A percentile compares a stretch with the other conserved stretches of the same genome.
phyloP scores from a whole-genome alignment of 192 early-diverging fungal genomes.

The Coemansia furcata region DNA sequence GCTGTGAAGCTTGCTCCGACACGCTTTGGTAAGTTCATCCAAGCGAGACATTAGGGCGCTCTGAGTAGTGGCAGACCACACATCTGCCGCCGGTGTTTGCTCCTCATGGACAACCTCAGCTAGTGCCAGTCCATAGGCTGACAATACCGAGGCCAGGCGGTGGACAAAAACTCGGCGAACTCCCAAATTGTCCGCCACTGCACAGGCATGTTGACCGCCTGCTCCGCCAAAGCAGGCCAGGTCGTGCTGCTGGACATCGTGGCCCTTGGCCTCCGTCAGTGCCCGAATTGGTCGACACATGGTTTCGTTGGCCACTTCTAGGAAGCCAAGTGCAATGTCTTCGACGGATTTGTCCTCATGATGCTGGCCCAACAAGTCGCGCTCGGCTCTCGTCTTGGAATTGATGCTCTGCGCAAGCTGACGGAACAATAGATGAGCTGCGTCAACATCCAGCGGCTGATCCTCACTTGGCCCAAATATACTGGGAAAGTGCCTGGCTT shows the following conservation, averaged over 20 bases:
- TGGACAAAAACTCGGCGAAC: conserved; percentile 86
- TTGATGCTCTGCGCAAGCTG: conserved; percentile 68
- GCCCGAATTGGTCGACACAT: conserved; percentile 96
- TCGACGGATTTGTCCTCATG: conserved; percentile 63
- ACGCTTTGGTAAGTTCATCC: conserved; percentile 43
- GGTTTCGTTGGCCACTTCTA: conserved; percentile 93
- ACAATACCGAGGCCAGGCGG: conserved; percentile 86
- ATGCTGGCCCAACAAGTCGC: conserved; percentile 14
- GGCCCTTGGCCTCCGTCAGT: conserved; percentile 89
- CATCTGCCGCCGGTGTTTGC: conserved; percentile 74
- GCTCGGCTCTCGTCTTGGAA: conserved; percentile 39
- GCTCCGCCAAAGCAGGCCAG: conserved; percentile 95
- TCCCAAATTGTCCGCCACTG: conserved; percentile 83
- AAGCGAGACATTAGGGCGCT: conserved; percentile 56
- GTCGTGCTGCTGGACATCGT: conserved; percentile 79
- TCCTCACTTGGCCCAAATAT: conserved; percentile 90
- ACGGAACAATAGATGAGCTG: conserved; percentile 63
- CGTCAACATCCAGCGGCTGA: conserved; percentile 71
- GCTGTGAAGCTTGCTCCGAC: conserved; percentile 52
- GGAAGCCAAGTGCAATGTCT: conserved; percentile 90
- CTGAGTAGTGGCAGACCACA: conserved; percentile 42
- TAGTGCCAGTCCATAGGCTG: conserved; percentile 84
- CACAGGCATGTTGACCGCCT: conserved; percentile 95
- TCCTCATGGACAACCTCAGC: conserved; percentile 93
- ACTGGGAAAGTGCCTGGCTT: conserved; percentile 84